Conservation (phyloP, 257 asterid genomes). For the Sherardia arvensis region DNA sequence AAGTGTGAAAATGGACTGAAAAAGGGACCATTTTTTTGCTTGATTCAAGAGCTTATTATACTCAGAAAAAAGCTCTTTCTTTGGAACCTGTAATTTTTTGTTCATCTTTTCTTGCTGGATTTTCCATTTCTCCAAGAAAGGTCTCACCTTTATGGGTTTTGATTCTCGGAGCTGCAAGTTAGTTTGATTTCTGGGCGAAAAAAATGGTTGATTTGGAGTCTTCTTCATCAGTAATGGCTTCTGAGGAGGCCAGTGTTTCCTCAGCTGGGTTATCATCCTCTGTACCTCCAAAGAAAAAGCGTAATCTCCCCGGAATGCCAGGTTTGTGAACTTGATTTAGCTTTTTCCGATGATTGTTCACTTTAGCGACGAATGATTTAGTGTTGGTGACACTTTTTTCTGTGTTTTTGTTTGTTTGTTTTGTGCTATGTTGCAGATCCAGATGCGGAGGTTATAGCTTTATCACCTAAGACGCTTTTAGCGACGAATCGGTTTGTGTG, state of each 20-base stretch:
- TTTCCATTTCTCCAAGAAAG: constrained; percentile 1
- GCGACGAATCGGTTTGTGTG: constrained; percentile 84
- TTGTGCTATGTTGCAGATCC: constrained; percentile 46
- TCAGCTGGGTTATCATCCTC: constrained; percentile 19
- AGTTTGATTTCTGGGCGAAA: neutral
- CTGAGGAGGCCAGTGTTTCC: constrained; percentile 29
- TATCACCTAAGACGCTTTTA: constrained; percentile 64
- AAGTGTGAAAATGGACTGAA: constrained; percentile 17
- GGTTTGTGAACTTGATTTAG: no score
- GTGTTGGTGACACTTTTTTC: no score
- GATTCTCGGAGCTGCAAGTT: neutral
- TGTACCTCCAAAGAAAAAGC: constrained; percentile 45
- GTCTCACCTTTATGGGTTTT: neutral
- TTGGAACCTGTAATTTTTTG: neutral
- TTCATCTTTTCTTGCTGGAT: constrained; percentile 4
- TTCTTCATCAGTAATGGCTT: constrained; percentile 31
- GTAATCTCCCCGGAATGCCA: constrained; percentile 95
- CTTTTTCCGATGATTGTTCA: neutral
- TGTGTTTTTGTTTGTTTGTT: neutral
- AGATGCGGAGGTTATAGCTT: constrained; percentile 76
- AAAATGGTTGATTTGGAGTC: constrained; percentile 30
- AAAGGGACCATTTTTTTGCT: constrained; percentile 18
- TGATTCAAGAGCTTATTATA: neutral
- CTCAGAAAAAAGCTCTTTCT: constrained; percentile 6
- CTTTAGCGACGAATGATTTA: neutral